These are phyloP conservation scores for Ophiocordyceps camponoti-rufipedis DNA, from an alignment of 2,329 filamentous ascomycete genomes.

Conservation along the genomic window DNA sequence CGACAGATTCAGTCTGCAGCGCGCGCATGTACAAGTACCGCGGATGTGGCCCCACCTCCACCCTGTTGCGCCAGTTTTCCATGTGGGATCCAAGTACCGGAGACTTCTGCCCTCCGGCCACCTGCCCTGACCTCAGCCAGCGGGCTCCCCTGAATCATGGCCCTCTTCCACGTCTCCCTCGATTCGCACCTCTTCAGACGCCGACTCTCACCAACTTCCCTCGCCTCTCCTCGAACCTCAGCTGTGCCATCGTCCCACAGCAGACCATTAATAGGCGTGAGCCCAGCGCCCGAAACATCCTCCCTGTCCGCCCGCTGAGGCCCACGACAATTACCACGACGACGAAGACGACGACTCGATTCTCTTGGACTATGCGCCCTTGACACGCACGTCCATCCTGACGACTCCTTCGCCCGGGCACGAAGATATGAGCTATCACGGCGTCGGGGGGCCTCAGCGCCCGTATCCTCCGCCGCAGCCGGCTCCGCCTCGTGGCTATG, in stretches of 20 bases:
- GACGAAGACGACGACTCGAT: background rate
- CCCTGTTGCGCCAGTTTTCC: background rate
- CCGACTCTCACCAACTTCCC: background rate
- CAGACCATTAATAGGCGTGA: background rate
- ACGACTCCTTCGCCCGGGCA: background rate
- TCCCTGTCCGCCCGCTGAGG: background rate
- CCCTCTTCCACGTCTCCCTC: background rate
- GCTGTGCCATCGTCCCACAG: background rate
- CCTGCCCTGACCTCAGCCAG: background rate
- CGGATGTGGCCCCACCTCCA: background rate
- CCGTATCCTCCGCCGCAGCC: background rate
- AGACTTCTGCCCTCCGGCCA: background rate
- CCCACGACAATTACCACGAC: too few species aligned
- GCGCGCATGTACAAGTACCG: background rate
- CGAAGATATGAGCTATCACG: background rate
- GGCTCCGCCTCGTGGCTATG: background rate
- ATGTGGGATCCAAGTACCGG: background rate
- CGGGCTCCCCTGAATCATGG: background rate
- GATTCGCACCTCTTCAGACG: background rate
- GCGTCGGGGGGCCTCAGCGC: background rate
- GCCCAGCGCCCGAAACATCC: background rate
- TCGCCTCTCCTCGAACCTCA: background rate
- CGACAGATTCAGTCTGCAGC: background rate
- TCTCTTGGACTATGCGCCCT: background rate
- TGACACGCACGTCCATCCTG: background rate